Evolutionary conservation across 148 eudicot species (phyloP).

Genomic region (Simmondsia chinensis): DNA sequence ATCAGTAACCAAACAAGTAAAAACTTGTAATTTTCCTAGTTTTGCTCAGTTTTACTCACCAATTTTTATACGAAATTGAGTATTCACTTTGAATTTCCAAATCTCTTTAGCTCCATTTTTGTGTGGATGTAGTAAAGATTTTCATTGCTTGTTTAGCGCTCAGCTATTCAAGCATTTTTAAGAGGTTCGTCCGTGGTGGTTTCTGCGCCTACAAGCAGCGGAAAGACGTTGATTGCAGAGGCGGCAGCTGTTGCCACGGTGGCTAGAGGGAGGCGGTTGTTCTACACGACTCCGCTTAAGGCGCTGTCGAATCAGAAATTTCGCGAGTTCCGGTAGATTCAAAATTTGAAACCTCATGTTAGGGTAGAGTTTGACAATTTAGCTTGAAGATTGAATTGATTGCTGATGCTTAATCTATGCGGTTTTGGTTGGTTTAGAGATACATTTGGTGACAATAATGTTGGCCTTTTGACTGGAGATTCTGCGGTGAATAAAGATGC

Average conservation of each 20-base stretch:
- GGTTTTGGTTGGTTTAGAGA: slow-evolving; percentile 32
- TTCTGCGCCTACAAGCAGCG: slow-evolving; percentile 97
- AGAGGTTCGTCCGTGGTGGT: slow-evolving; percentile 95
- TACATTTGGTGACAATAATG: slow-evolving; percentile 80
- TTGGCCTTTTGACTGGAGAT: slow-evolving; percentile 98
- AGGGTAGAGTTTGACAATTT: background rate
- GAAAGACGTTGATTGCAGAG: slow-evolving; percentile 94
- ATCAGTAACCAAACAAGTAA: too few relatives aligned
- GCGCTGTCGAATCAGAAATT: slow-evolving; percentile 96
- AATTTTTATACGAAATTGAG: too few relatives aligned
- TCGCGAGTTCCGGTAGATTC: slow-evolving; percentile 72
- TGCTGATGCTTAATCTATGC: background rate
- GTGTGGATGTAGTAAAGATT: slow-evolving; percentile 4
- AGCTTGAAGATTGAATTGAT: background rate
- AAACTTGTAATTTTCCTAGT: too few relatives aligned
- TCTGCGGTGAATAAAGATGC: slow-evolving; percentile 94
- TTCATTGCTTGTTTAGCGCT: too few relatives aligned
- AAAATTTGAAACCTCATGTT: background rate
- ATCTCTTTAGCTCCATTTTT: slow-evolving; percentile 1
- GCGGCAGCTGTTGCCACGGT: slow-evolving; percentile 91
- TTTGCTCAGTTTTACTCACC: too few relatives aligned
- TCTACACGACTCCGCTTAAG: slow-evolving; percentile 94
- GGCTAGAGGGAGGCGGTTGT: slow-evolving; percentile 72
- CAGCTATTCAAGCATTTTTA: slow-evolving; percentile 78
- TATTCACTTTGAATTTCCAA: too few relatives aligned